These are phyloP conservation scores for Cymbidium sinense DNA, from an alignment of 106 monocot genomes.

Conservation along the genomic window DNA sequence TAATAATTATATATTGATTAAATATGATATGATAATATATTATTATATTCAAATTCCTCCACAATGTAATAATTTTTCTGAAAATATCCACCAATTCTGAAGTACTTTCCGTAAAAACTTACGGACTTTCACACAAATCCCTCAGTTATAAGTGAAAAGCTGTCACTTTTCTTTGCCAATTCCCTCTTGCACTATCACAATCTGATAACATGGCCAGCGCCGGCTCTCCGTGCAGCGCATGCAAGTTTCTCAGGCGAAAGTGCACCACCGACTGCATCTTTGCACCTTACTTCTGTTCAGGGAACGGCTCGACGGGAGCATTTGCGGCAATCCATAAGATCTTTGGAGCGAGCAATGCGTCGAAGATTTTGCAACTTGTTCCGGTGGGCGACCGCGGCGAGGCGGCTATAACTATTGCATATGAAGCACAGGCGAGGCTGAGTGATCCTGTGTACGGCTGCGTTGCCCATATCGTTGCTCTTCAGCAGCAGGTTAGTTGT, in stretches of 20 bases:
- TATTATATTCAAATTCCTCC: too few species aligned
- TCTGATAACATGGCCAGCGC: background rate
- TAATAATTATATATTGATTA: too few species aligned
- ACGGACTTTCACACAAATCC: background rate
- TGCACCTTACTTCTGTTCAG: conserved; percentile 57
- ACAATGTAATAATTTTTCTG: background rate
- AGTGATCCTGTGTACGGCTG: conserved; percentile 60
- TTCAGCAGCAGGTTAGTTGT: conserved; percentile 52
- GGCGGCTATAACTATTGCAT: conserved; percentile 53
- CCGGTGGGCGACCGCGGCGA: conserved; percentile 42
- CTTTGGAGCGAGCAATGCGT: conserved; percentile 70
- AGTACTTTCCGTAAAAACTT: too few species aligned
- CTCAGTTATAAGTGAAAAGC: background rate
- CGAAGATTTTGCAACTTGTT: conserved; percentile 47
- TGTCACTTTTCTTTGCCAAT: background rate
- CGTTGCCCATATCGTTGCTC: conserved; percentile 63
- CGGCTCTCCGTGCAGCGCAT: conserved; percentile 63
- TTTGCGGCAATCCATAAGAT: conserved; percentile 72
- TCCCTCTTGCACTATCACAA: background rate
- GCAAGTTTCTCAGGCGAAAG: conserved; percentile 77
- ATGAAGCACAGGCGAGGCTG: conserved; percentile 63
- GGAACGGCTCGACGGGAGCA: conserved; percentile 25
- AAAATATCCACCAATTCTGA: background rate
- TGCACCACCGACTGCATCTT: conserved; percentile 48
- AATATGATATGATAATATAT: too few species aligned